These are phyloP conservation scores for Fusarium bulbicola DNA, from an alignment of 2,329 filamentous ascomycete genomes.

Conservation along the genomic window DNA sequence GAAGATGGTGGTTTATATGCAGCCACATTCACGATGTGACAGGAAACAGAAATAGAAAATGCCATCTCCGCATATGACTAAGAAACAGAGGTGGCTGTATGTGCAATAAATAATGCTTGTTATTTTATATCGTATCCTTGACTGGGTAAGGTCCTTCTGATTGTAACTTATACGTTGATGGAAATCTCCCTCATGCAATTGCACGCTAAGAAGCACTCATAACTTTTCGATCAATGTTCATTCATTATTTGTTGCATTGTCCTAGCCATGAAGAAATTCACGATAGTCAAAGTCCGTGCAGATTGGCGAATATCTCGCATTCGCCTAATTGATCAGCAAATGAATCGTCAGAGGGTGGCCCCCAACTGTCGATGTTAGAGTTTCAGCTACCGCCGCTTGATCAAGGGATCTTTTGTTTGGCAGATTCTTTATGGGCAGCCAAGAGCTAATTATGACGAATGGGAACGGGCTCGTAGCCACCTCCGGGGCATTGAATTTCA, in stretches of 20 bases:
- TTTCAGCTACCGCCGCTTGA: constrained; percentile 21
- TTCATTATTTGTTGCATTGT: neutral
- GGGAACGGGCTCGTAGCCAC: neutral
- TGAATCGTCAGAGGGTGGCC: constrained; percentile 14
- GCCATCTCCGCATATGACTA: neutral
- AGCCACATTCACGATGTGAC: constrained; percentile 12
- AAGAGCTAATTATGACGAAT: constrained; percentile 17
- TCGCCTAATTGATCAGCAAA: constrained; percentile 4
- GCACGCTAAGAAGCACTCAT: neutral
- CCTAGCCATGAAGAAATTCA: neutral
- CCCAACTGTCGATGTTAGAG: constrained; percentile 22
- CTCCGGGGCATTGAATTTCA: neutral
- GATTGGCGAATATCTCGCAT: constrained; percentile 8
- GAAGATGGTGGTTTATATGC: neutral
- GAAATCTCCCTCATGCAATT: neutral
- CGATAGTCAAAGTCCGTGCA: neutral
- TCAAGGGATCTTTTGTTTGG: constrained; percentile 31
- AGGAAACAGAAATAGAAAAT: constrained; percentile 34
- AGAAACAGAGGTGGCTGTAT: neutral
- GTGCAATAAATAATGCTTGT: neutral
- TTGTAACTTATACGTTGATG: neutral
- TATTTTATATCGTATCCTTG: neutral
- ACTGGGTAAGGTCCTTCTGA: neutral
- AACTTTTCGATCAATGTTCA: neutral
- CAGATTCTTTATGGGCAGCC: neutral